These are phyloP conservation scores for Teratosphaeria gauchensis DNA, from an alignment of 2,329 filamentous ascomycete genomes.

Conservation along the genomic window DNA sequence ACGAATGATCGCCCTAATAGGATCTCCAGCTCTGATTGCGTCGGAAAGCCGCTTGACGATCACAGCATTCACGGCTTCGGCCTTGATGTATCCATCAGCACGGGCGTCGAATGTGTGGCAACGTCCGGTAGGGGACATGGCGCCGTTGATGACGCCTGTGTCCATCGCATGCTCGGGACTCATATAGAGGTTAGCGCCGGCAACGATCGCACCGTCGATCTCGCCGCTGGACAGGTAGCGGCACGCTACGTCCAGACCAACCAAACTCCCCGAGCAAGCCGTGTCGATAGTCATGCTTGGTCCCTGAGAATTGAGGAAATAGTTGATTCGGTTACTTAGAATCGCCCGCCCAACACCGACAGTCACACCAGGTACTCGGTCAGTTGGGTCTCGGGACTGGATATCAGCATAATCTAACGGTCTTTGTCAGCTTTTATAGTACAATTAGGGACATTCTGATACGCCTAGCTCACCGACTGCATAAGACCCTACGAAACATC, in stretches of 20 bases:
- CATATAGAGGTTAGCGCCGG: neutral
- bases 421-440: neutral
- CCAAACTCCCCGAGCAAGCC: neutral
- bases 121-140: neutral
- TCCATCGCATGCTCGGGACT: neutral
- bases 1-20: slow-evolving; percentile 18
- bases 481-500: neutral
- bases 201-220: slow-evolving; percentile 5
- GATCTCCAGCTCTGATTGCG: slow-evolving; percentile 22
- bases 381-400: neutral
- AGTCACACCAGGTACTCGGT: no score
- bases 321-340: neutral
- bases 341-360: neutral
- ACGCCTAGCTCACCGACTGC: neutral
- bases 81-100: slow-evolving; percentile 19
- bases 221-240: neutral
- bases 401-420: neutral
- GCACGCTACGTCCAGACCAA: neutral
- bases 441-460: neutral
- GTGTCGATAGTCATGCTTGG: neutral
- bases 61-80: slow-evolving; percentile 16
- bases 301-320: neutral
- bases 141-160: no score
- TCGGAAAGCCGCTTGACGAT: slow-evolving; percentile 23
- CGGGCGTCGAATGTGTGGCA: slow-evolving; percentile 12